Evolutionary conservation across 169 alveolate genomes (phyloP).

Genomic region (Amoebophrya sp.): DNA sequence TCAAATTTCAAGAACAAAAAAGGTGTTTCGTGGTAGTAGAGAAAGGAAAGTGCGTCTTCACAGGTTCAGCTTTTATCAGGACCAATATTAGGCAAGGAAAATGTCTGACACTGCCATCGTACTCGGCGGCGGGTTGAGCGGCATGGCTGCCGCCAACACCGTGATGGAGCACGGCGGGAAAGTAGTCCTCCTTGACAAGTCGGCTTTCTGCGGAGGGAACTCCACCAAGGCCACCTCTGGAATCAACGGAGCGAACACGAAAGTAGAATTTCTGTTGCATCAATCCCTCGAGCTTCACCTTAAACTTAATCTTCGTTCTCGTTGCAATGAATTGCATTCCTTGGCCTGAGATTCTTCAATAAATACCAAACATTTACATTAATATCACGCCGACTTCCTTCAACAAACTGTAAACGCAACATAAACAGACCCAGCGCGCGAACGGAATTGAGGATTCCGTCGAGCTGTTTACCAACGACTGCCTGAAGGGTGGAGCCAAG

Average conservation of each 20-base stretch:
- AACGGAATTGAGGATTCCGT: constrained; percentile 28
- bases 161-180: constrained; percentile 23
- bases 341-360: too few relatives aligned
- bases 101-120: neutral
- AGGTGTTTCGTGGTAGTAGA: too few relatives aligned
- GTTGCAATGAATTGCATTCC: too few relatives aligned
- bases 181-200: constrained; percentile 21
- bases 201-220: constrained; percentile 21
- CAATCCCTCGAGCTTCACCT: too few relatives aligned
- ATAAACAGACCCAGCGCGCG: constrained; percentile 22
- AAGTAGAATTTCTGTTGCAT: neutral
- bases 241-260: constrained; percentile 33
- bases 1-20: too few relatives aligned
- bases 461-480: constrained; percentile 28
- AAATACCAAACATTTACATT: too few relatives aligned
- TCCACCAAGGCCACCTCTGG: constrained; percentile 40
- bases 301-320: too few relatives aligned
- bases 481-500: constrained; percentile 18
- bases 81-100: too few relatives aligned
- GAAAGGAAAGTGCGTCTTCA: too few relatives aligned
- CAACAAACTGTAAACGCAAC: too few relatives aligned
- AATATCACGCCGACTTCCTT: too few relatives aligned
- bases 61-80: too few relatives aligned
- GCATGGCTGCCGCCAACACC: constrained; percentile 20
- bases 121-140: constrained; percentile 28